Evolutionary conservation across 2,329 filamentous ascomycete genomes (phyloP), one percentile per base, ranked within the genome.

Genomic region (Xylariomycetidae sp.): DNA sequence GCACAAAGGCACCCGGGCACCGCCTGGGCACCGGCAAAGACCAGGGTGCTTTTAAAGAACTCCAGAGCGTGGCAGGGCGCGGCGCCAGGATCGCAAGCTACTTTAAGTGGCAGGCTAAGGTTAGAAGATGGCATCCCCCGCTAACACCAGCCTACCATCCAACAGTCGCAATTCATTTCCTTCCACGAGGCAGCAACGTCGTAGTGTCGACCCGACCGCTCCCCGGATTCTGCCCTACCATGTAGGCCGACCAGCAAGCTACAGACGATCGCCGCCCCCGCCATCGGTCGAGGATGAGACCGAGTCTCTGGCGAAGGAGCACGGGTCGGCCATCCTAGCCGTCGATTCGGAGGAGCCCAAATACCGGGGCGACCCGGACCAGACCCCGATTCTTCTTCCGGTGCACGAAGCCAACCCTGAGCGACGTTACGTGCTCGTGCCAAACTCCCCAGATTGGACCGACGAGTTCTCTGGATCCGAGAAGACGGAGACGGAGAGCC

Each of bases 201-300:
- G n/a, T n/a, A n/a, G n/a, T n/a, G n/a, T n/a, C n/a, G n/a, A n/a
- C n/a, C n/a, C n/a, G n/a, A n/a, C n/a, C n/a, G n/a, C n/a, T n/a
- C n/a, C n/a, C n/a, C n/a, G n/a, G n/a, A n/a, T n/a, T n/a, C n/a
- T n/a, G n/a, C n/a, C n/a, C n/a, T n/a, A 48, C 42, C 25, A 38
- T 18, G 25, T 43, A 46, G 38, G 44, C 50, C 39, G 37, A 12
- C 38, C 50, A 26, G 57, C 42, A 34, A 49, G 55, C 39, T 68
- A 65, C 52, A 32, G 28, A 16, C 41, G 34, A n/a, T n/a, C n/a
- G 31, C 78, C 81, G 5, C 82, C 81, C 2, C 65, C 67, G 13
- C 79, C 82, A 4, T 77, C 59, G 22, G 80, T 82, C 29, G 83
- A 89, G 54, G 82, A 88, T 52, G 83, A 86, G 54, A 61, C 54